Percentiles rank a stretch among this genome's conserved stretches.
phyloP scores from a whole-genome alignment of 768 basidiomycete genomes.

The Russula sp. region DNA sequence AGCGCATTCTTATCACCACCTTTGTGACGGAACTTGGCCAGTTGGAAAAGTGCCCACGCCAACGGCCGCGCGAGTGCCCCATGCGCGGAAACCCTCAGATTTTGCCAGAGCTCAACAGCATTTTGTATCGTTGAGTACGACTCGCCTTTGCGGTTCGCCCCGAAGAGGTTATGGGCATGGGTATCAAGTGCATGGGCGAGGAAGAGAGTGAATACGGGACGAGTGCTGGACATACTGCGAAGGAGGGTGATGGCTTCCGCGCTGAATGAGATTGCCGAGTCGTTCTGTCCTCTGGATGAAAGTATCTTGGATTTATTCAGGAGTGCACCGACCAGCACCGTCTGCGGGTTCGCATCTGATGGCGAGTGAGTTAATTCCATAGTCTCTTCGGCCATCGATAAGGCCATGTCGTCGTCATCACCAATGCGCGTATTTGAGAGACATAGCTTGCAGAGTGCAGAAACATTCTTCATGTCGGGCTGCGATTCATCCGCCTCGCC shows the following conservation, averaged over 20 bases:
- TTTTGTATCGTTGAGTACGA: not conserved
- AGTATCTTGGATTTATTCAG: conserved; percentile 10
- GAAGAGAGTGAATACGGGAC: conserved; percentile 1
- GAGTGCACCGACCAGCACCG: not conserved
- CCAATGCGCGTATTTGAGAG: not conserved
- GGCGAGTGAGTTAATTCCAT: not conserved
- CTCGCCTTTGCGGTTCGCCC: not conserved
- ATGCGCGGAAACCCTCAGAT: not conserved
- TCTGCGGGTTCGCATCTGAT: not conserved
- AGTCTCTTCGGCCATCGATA: not conserved
- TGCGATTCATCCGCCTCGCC: not conserved
- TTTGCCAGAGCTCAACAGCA: conserved; percentile 5
- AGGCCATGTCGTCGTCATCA: not conserved
- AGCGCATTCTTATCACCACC: not conserved
- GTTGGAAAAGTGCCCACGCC: not conserved
- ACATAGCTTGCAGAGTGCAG: conserved; percentile 1
- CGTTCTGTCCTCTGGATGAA: conserved; percentile 2
- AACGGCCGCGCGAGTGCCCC: not conserved
- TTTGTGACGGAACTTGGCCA: conserved; percentile 4
- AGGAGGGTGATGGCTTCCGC: not conserved
- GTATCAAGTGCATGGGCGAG: conserved; percentile 4
- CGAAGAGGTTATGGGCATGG: conserved; percentile 2
- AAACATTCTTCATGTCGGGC: not conserved
- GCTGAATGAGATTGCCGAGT: not conserved
- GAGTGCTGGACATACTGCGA: not conserved